Percentiles rank a stretch among this genome's conserved stretches.
Conservation (phyloP, 108 stramenopile genomes). For the Stephanodiscus minutulus region DNA sequence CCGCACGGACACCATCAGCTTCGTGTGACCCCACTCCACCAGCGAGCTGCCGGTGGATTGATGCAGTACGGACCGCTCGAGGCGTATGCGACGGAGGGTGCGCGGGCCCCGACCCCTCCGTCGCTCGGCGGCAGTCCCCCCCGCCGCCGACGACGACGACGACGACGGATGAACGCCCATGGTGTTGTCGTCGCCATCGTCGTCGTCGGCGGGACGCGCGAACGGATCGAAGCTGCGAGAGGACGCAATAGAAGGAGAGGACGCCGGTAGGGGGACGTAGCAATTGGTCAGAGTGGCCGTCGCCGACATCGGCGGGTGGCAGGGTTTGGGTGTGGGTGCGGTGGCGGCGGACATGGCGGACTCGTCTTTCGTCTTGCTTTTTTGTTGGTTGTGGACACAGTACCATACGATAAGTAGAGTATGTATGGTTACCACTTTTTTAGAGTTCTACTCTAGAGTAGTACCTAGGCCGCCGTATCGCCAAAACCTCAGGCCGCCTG, state of each 20-base stretch:
- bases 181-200: constrained; percentile 15
- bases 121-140: constrained; percentile 4
- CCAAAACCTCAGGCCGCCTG: too few relatives aligned
- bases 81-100: constrained; percentile 56
- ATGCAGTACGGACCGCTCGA: constrained; percentile 48
- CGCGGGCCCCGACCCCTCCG: constrained; percentile 21
- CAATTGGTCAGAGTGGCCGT: constrained; percentile 64
- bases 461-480: too few relatives aligned
- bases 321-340: constrained; percentile 8
- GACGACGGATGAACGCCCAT: constrained; percentile 17
- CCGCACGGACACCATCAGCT: constrained; percentile 66
- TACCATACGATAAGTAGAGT: not conserved
- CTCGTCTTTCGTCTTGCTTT: not conserved
- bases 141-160: not conserved
- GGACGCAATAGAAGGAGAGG: not conserved
- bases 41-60: constrained; percentile 63
- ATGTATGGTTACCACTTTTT: too few relatives aligned
- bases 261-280: constrained; percentile 66
- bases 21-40: constrained; percentile 86
- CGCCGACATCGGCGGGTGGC: constrained; percentile 44
- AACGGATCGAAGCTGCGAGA: constrained; percentile 23
- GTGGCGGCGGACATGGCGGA: constrained; percentile 17
- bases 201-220: constrained; percentile 21
- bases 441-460: too few relatives aligned
- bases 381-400: too few relatives aligned